Base-by-base conservation (phyloP, 2,329 filamentous ascomycete species). In the Metarhizium guizhouense region DNA sequence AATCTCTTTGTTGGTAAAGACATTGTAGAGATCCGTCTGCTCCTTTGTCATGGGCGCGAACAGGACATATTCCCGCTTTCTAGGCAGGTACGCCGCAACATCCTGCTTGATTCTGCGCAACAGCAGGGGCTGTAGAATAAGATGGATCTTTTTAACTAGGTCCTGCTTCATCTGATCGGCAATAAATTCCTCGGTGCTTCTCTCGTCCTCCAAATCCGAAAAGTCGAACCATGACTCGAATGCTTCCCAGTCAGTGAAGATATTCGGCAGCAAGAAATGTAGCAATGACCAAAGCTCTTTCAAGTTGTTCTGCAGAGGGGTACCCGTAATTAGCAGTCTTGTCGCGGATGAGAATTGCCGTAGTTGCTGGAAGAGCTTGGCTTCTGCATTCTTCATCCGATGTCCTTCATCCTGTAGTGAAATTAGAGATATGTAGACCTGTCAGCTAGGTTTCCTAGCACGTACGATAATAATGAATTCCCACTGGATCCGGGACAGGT, bases 151-250 rank as follows among this genome's bases (percentile, higher is more conserved):
- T 53, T 91, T 74, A 2, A 76, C 71, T 0, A 76, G 56, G 8
- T 74, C 72, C 42, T 76, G 72, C 42, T 76, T 76, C 60, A 86
- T 83, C 54, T 88, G 83, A 63, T 95, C 88, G 3, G 86, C 85
- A 6, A 95, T 80, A 53, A 95, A 87, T 48, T 92, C 83, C 52
- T 89, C 84, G 1, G 90, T 87, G 0, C 84, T 85, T 40, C 87
- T 80, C 61, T 92, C 90, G 57, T 97, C 90, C 55, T 95, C 84
- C 1, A 99, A 78, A 7, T 91, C 92, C 0, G 89, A 94, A 64
- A 99, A 99, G 68, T 99, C 93, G 59, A 99, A 99, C 92, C 93
- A 97, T 1, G 85, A 85, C 65, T 96, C 90, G 57, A 99, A 99
- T 0, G 89, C 90, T 50, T 95, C 90, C 69, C 95, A 86, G 63